These are phyloP conservation scores for Ceratobasidium sp. DNA, from an alignment of 1,284 basidiomycete species.

Conservation along the genomic window DNA sequence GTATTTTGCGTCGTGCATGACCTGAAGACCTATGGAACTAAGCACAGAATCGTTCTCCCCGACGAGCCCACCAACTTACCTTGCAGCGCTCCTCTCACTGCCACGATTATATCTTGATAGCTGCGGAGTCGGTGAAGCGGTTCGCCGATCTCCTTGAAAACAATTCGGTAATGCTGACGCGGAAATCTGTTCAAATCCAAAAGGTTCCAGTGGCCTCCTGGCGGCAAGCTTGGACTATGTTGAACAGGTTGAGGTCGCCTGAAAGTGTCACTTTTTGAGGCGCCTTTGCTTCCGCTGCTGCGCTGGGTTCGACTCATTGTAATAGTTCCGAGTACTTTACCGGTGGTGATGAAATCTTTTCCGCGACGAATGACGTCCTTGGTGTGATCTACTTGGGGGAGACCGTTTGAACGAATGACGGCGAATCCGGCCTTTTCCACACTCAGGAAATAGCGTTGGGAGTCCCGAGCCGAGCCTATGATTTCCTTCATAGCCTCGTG, in stretches of 20 bases:
- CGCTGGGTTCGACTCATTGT: not conserved
- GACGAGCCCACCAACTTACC: not conserved
- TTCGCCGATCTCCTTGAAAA: conserved; percentile 23
- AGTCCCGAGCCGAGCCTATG: not conserved
- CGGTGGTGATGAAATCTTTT: not conserved
- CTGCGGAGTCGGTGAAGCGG: not conserved
- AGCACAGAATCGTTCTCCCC: not conserved
- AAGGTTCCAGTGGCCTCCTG: not conserved
- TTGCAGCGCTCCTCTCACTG: not conserved
- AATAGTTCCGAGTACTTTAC: not conserved
- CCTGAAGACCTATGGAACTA: not conserved
- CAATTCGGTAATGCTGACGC: conserved; percentile 24
- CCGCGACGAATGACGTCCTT: not conserved
- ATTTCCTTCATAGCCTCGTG: not conserved
- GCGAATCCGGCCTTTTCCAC: not conserved
- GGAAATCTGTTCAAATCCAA: not conserved
- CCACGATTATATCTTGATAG: conserved; percentile 1
- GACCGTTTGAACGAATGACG: not conserved
- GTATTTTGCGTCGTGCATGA: not conserved
- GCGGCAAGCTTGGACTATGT: not conserved
- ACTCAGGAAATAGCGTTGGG: not conserved
- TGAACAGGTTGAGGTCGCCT: not conserved
- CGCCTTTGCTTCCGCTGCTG: not conserved
- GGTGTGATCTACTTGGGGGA: not conserved
- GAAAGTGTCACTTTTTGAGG: not conserved